These are phyloP conservation scores for Omphalea diandra DNA, from an alignment of 441 rosid genomes.

Conservation along the genomic window DNA sequence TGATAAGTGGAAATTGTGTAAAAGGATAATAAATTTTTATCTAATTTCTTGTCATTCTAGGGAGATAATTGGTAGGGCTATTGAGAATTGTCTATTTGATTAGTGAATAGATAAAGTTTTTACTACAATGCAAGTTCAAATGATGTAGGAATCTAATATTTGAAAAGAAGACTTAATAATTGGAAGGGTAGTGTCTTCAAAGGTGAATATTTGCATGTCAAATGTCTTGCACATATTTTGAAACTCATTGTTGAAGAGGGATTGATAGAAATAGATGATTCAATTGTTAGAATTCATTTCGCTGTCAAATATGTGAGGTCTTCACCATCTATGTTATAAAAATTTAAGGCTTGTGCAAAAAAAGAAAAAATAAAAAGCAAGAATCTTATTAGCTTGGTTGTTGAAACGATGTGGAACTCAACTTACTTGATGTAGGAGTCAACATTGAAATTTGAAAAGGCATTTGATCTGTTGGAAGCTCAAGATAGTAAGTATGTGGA, in stretches of 20 bases:
- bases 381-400: too few relatives aligned
- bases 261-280: neutral
- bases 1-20: too few relatives aligned
- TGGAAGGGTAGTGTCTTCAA: neutral
- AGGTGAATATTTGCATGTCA: neutral
- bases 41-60: too few relatives aligned
- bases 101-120: too few relatives aligned
- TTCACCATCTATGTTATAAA: neutral
- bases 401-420: too few relatives aligned
- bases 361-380: neutral
- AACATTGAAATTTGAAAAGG: too few relatives aligned
- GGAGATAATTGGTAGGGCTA: too few relatives aligned
- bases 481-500: too few relatives aligned
- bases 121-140: neutral
- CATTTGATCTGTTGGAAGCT: too few relatives aligned
- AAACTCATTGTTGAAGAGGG: neutral
- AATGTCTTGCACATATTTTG: constrained; percentile 1
- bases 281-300: neutral
- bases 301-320: neutral
- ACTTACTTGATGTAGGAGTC: too few relatives aligned
- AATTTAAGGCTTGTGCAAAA: neutral
- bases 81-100: too few relatives aligned
- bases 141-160: neutral
- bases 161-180: neutral
- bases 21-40: too few relatives aligned